Evolutionary conservation across 257 asterid genomes (phyloP), one percentile per base, ranked within the genome.

Genomic region (Scutellaria barbata): DNA sequence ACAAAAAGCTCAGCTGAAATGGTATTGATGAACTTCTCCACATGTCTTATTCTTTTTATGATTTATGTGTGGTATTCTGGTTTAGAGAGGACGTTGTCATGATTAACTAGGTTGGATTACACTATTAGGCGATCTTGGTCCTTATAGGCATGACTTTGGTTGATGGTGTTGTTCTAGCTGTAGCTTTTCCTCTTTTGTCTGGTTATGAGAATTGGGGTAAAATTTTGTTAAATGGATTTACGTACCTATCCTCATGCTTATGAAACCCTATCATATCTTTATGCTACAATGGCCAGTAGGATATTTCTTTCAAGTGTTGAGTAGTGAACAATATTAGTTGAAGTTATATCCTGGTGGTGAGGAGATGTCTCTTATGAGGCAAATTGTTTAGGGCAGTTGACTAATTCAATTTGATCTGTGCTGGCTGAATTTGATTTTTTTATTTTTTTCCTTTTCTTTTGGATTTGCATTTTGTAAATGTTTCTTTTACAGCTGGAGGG

Each of bases 221-320:
- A 55, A 70, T 41, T 10, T 5, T 37, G 46, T 40, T 47, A 43
- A 35, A 17, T 18, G 53, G 66, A 33, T 69, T 41, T 14, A 54
- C 43, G 53, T 59, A 22, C 63, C 63, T 39, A 47, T 56, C 35
- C 11, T 70, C 74, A 65, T 48, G 46, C 64, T 59, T 50, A 61
- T 35, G 81, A 39, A 12, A 55, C 50, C 58, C n/a, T 42, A 13
- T 42, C 7, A 53, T 61, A 47, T 16, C 71, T 66, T 30, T 66
- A 66, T 18, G 50, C 42, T 56, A 7, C n/a, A n/a, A n/a, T 42
- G 61, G 30, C 37, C 55, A 14, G 17, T 20, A 16, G 22, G 33
- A 53, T 25, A 25, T 25, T 25, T 48, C 63, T n/a, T 25, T 71
- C 45, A 71, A 55, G 71, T 60, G 51, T 74, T 65, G 18, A 37